These are phyloP conservation scores for Eleusine coracana DNA, from an alignment of 176 grass and related monocot species.

Conservation along the genomic window DNA sequence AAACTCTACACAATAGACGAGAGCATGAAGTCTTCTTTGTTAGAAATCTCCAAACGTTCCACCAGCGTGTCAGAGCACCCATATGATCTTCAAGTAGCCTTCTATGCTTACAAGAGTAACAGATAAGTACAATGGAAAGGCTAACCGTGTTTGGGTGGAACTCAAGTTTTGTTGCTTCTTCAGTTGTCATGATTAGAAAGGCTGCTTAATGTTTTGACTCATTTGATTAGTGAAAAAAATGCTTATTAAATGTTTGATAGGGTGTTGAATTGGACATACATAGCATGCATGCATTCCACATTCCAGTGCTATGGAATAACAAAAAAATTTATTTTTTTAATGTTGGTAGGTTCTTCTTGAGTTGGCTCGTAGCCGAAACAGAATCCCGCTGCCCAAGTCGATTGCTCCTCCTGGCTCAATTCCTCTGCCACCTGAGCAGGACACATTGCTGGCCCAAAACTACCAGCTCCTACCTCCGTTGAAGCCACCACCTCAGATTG, in stretches of 20 bases:
- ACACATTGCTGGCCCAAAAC: constrained; percentile 82
- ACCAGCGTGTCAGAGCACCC: background rate
- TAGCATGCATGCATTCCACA: background rate
- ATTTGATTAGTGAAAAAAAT: background rate
- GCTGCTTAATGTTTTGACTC: background rate
- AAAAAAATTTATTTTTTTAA: constrained; percentile 6
- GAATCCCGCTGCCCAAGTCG: constrained; percentile 81
- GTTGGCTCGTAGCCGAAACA: constrained; percentile 72
- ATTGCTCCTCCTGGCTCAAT: constrained; percentile 84
- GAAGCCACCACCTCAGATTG: constrained; percentile 53
- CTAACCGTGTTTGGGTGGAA: background rate
- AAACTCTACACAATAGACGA: background rate
- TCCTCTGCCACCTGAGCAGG: constrained; percentile 82
- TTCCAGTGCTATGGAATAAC: constrained; percentile 10
- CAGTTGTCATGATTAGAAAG: background rate
- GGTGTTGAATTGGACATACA: background rate
- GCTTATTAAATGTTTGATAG: background rate
- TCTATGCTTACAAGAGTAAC: background rate
- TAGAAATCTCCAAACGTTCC: constrained; percentile 5
- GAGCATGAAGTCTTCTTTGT: background rate
- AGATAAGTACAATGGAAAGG: background rate
- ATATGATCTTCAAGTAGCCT: background rate
- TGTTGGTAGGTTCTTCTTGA: constrained; percentile 73
- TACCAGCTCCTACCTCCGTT: constrained; percentile 70
- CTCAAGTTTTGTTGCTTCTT: background rate